These are phyloP conservation scores for Eutrema yunnanense DNA, from an alignment of 345 rosid species.

Conservation along the genomic window DNA sequence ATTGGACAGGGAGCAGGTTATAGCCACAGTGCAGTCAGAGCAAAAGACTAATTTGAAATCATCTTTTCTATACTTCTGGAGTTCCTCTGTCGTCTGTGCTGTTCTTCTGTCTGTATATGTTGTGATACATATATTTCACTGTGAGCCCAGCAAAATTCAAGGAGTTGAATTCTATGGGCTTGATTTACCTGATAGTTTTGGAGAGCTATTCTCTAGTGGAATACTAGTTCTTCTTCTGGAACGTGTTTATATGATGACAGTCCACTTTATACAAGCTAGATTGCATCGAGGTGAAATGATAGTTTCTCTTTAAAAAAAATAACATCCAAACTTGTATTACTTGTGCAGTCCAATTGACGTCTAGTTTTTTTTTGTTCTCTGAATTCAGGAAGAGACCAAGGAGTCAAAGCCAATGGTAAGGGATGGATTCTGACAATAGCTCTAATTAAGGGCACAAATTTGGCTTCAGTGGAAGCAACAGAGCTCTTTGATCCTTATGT, in stretches of 20 bases:
- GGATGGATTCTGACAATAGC: constrained; percentile 95
- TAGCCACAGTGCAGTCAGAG: constrained; percentile 58
- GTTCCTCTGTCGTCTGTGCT: constrained; percentile 55
- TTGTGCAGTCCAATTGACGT: not conserved
- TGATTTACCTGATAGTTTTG: constrained; percentile 87
- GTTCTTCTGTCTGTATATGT: constrained; percentile 47
- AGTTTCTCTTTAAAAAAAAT: not conserved
- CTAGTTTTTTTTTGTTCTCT: not conserved
- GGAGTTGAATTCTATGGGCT: constrained; percentile 70
- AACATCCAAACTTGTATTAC: not conserved
- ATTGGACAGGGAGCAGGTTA: constrained; percentile 45
- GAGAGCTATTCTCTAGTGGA: constrained; percentile 61
- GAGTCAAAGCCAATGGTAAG: constrained; percentile 60
- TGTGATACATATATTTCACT: constrained; percentile 49
- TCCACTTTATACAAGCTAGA: constrained; percentile 68
- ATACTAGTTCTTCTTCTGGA: constrained; percentile 55
- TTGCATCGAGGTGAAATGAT: constrained; percentile 51
- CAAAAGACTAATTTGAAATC: constrained; percentile 59
- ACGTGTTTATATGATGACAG: constrained; percentile 54
- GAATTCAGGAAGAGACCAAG: constrained; percentile 56
- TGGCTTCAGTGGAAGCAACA: constrained; percentile 54
- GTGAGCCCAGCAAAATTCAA: constrained; percentile 46
- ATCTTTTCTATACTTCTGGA: constrained; percentile 58
- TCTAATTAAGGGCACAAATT: constrained; percentile 61
- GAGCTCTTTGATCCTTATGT: constrained; percentile 70